Evolutionary conservation across 192 early-diverging fungal genomes (phyloP).

Genomic region (Podila clonocystis): DNA sequence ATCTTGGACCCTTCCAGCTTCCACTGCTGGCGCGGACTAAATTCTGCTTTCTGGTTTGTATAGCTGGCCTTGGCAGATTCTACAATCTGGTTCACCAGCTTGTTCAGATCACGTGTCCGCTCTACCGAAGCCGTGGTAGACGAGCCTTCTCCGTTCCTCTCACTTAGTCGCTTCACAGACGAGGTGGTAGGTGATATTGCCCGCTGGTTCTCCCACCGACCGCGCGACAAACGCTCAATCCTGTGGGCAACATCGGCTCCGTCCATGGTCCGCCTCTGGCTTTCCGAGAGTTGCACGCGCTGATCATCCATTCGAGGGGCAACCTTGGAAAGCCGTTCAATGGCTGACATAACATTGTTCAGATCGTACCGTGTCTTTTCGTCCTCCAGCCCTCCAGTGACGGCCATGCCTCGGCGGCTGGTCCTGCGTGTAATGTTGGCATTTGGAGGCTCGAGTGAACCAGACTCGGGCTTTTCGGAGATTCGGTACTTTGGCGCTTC

Average conservation of each 20-base stretch:
- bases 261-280: conserved; percentile 55
- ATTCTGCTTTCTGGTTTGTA: conserved; percentile 57
- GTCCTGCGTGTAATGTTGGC: neutral
- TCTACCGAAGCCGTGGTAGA: neutral
- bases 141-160: neutral
- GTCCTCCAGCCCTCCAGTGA: conserved; percentile 21
- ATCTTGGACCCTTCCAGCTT: conserved; percentile 56
- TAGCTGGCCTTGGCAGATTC: conserved; percentile 53
- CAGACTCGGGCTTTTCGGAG: conserved; percentile 8
- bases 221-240: conserved; percentile 56
- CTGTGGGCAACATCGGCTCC: conserved; percentile 53
- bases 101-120: conserved; percentile 55
- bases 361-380: conserved; percentile 63
- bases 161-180: neutral
- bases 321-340: conserved; percentile 60
- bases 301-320: conserved; percentile 66
- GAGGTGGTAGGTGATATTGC: conserved; percentile 17
- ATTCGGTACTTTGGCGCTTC: conserved; percentile 14
- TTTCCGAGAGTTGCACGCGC: conserved; percentile 56
- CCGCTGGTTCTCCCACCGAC: conserved; percentile 52
- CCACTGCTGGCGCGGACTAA: conserved; percentile 46
- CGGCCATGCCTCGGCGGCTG: conserved; percentile 7
- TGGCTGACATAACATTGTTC: conserved; percentile 60
- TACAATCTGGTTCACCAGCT: conserved; percentile 59
- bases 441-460: too few species aligned